A percentile compares a stretch with the other conserved stretches of the same genome.
These are phyloP conservation scores for Crucibulum laeve DNA, from an alignment of 768 basidiomycete genomes.

Conservation along the genomic window DNA sequence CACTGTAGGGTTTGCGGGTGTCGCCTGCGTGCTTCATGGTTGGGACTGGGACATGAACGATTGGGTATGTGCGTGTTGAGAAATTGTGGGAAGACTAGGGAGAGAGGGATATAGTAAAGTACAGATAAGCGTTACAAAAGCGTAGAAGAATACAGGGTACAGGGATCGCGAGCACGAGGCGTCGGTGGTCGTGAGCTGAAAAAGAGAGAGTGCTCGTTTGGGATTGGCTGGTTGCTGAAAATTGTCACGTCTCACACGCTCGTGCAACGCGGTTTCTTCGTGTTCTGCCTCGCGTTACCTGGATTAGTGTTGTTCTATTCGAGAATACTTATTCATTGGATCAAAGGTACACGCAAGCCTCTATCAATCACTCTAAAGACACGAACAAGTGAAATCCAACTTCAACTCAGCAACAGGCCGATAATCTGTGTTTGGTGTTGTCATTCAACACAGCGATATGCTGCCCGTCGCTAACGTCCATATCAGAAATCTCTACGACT, in stretches of 20 bases:
- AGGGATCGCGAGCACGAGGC: not conserved
- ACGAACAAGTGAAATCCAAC: no score
- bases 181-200: not conserved
- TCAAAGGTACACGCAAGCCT: no score
- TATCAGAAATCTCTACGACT: slow-evolving; percentile 36
- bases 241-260: not conserved
- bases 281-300: not conserved
- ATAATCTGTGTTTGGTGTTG: slow-evolving; percentile 31
- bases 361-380: no score
- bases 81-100: not conserved
- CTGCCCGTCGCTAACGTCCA: slow-evolving; percentile 41
- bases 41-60: slow-evolving; percentile 30
- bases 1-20: slow-evolving; percentile 71
- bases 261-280: not conserved
- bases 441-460: slow-evolving; percentile 32
- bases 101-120: slow-evolving; percentile 12
- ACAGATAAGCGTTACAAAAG: no score
- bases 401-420: slow-evolving; percentile 30
- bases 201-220: not conserved
- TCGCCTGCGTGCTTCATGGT: slow-evolving; percentile 55
- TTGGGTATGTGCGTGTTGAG: not conserved
- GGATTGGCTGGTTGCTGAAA: not conserved
- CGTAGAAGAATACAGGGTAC: not conserved
- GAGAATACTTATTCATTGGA: no score
- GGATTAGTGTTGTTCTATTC: no score